Evolutionary conservation across 352 stramenopile genomes (phyloP), one percentile per base, ranked within the genome.

Genomic region (Phytophthora colocasiae): DNA sequence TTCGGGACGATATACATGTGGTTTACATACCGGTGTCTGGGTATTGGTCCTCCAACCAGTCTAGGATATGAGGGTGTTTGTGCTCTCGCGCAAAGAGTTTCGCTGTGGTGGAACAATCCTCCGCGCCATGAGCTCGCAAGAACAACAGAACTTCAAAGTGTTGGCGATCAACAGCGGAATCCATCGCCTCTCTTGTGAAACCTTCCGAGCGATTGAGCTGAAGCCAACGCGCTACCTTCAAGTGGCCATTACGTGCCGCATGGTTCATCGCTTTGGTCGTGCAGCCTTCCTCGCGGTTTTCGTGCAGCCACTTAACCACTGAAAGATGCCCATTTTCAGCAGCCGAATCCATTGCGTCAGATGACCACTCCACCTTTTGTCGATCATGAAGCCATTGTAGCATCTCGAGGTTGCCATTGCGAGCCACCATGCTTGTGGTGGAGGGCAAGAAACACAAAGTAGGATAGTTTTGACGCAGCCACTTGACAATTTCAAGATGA

Each of bases 281-380:
- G n/a, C 39, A 59, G 2, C 51, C 26, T 39, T 59, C 51, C 19
- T 3, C 17, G 4, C 24, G 51, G 22, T 50, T 50, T 19, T 38
- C 44, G 4, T 49, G 19, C 39, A 71, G 56, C 63, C 63, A 71
- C n/a, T 63, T 55, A 11, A 71, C 50, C 10, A 67, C 56, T 11
- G 15, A 17, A 8, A 66, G 27, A 51, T 66, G 49, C 3, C 63
- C 63, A 54, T 67, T 64, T 46, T 63, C 38, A 41, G 64, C 44
- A 3, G 57, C 57, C 2, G 11, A 34, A 44, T 62, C 60, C 60
- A 62, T 68, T 7, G 19, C 34, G 12, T 45, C 10, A 26, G 26
- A 61, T n/a, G 40, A 45, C 57, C 57, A 64, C 36, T 22, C 22
- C 22, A 22, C 22, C 22, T 22, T 22, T 22, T 22, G 22, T 22